Percentiles rank a stretch among this genome's conserved stretches.
Conservation (phyloP, 2,329 filamentous ascomycete genomes). For the Colletotrichum sp. region DNA sequence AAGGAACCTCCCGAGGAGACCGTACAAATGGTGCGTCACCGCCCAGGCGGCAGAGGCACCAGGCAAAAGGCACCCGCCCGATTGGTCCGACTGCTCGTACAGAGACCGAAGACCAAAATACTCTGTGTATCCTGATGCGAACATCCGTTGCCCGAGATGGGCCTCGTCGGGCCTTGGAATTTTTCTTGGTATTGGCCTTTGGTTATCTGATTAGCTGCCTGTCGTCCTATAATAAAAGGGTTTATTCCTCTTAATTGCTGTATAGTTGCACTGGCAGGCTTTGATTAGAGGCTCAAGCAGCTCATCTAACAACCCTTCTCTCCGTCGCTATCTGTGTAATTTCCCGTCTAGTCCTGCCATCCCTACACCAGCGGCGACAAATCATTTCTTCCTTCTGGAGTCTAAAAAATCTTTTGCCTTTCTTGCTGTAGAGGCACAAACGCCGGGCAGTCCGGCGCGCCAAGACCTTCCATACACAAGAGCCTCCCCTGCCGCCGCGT, state of each 20-base stretch:
- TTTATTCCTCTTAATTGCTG: background rate
- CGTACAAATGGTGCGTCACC: background rate
- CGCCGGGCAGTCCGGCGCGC: background rate
- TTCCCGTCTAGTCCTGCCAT: background rate
- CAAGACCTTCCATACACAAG: background rate
- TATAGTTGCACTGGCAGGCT: background rate
- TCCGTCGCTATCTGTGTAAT: background rate
- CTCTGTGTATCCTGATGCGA: background rate
- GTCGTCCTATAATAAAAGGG: background rate
- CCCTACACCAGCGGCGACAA: background rate
- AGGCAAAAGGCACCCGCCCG: background rate
- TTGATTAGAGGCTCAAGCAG: background rate
- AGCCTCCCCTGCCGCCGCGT: background rate
- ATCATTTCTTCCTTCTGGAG: background rate
- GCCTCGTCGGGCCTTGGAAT: background rate
- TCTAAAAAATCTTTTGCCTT: background rate
- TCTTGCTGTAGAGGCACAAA: background rate
- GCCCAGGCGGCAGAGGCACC: background rate
- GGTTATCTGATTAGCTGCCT: background rate
- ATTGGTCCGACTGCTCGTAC: background rate
- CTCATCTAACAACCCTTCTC: background rate
- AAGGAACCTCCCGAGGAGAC: background rate
- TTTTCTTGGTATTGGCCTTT: background rate
- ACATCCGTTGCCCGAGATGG: background rate
- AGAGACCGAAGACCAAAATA: background rate